phyloP scores from a whole-genome alignment of 1,284 basidiomycete species.

The Anthracocystis walkeri region DNA sequence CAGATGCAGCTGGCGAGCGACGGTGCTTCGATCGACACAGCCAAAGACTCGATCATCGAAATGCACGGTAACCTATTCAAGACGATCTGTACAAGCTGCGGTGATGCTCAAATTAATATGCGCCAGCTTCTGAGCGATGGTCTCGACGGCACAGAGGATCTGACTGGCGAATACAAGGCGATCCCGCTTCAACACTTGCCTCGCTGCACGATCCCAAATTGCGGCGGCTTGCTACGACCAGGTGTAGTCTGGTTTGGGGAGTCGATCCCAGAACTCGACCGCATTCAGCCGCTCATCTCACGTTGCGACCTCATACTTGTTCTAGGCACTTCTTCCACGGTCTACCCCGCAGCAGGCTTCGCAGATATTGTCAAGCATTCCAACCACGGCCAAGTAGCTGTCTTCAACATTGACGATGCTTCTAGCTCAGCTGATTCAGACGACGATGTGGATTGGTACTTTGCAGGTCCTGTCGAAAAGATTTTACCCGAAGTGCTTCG shows the following conservation, averaged over 20 bases:
- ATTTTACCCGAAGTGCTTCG: conserved; percentile 26
- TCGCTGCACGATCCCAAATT: conserved; percentile 70
- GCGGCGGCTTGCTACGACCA: conserved; percentile 74
- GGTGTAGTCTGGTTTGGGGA: conserved; percentile 79
- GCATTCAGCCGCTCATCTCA: conserved; percentile 72
- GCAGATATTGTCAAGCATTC: conserved; percentile 68
- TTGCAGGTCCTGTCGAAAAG: conserved; percentile 38
- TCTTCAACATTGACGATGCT: conserved; percentile 75
- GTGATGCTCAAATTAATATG: conserved; percentile 71
- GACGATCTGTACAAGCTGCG: conserved; percentile 74
- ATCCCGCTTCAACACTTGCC: conserved; percentile 74
- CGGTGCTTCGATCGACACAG: background rate
- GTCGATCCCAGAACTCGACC: conserved; percentile 44
- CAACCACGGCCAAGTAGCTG: conserved; percentile 73
- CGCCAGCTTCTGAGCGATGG: conserved; percentile 74
- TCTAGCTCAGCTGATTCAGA: background rate
- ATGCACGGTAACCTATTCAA: conserved; percentile 78
- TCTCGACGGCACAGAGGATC: conserved; percentile 73
- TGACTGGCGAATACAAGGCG: conserved; percentile 48
- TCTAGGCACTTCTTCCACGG: conserved; percentile 77
- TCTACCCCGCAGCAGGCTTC: conserved; percentile 72
- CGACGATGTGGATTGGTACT: conserved; percentile 34
- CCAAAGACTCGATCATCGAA: conserved; percentile 70
- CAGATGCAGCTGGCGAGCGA: background rate
- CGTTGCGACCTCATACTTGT: conserved; percentile 76